Conservation (phyloP, 371 early-diverging fungal genomes). For the Chytridium lagenaria region DNA sequence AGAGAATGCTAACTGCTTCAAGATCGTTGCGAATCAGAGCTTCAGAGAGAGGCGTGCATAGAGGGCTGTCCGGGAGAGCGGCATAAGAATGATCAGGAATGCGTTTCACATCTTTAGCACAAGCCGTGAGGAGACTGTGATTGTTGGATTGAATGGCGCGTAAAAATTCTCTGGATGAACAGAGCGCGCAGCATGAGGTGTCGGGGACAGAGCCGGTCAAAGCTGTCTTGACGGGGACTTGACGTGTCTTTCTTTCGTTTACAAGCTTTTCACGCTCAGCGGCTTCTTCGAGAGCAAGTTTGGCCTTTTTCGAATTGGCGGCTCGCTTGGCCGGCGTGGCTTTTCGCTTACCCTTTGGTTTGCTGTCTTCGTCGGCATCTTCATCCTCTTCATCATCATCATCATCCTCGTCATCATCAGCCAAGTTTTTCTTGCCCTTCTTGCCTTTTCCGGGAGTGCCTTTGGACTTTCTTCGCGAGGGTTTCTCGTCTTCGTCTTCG, state of each 20-base stretch:
- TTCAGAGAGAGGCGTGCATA: slow-evolving; percentile 18
- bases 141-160: slow-evolving; percentile 32
- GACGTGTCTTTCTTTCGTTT: not conserved
- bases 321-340: not conserved
- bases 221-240: not conserved
- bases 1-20: slow-evolving; percentile 24
- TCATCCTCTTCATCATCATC: slow-evolving; percentile 4
- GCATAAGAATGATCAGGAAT: slow-evolving; percentile 23
- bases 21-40: slow-evolving; percentile 26
- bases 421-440: not conserved
- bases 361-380: not conserved
- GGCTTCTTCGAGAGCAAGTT: slow-evolving; percentile 8
- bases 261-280: slow-evolving; percentile 10
- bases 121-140: slow-evolving; percentile 19
- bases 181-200: slow-evolving; percentile 45
- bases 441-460: not conserved
- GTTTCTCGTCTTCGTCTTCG: not conserved
- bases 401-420: not conserved
- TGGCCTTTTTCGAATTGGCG: not conserved
- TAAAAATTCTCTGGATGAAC: slow-evolving; percentile 43
- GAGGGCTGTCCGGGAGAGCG: slow-evolving; percentile 31
- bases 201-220: slow-evolving; percentile 25
- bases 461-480: not conserved
- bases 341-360: slow-evolving; percentile 14
- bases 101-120: slow-evolving; percentile 2